A percentile compares a stretch with the other conserved stretches of the same genome.
phyloP scores from a whole-genome alignment of 1,284 basidiomycete genomes.

The Porphyrellus sp. region DNA sequence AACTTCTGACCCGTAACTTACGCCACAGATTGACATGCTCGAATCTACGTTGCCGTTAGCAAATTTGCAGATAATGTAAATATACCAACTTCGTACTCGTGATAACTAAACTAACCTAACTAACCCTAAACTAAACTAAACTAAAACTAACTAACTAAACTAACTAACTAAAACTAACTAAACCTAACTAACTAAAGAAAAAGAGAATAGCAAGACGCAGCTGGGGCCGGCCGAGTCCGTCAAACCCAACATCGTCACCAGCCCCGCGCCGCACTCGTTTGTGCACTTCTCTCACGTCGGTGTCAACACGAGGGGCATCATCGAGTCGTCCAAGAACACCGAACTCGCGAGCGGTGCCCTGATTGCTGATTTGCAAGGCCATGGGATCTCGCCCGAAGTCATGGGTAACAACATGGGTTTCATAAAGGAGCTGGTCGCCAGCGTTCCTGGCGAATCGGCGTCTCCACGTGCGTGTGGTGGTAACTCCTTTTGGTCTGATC shows the following conservation, averaged over 20 bases:
- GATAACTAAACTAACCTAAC: too few relatives aligned
- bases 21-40: too few relatives aligned
- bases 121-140: too few relatives aligned
- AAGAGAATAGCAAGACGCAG: conserved; percentile 21
- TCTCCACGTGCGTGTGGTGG: conserved; percentile 20
- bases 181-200: too few relatives aligned
- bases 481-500: not conserved
- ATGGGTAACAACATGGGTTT: conserved; percentile 63
- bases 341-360: conserved; percentile 75
- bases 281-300: conserved; percentile 88
- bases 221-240: conserved; percentile 37
- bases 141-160: too few relatives aligned
- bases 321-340: conserved; percentile 73
- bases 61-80: too few relatives aligned
- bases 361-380: conserved; percentile 59
- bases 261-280: conserved; percentile 74
- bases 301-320: conserved; percentile 59
- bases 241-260: conserved; percentile 64
- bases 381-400: conserved; percentile 53
- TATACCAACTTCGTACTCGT: too few relatives aligned
- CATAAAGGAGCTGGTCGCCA: conserved; percentile 62
- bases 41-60: too few relatives aligned
- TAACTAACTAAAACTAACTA: too few relatives aligned
- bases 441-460: conserved; percentile 12
- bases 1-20: too few relatives aligned